Conservation (phyloP, 441 rosid genomes). For the Mallotus repandus region DNA sequence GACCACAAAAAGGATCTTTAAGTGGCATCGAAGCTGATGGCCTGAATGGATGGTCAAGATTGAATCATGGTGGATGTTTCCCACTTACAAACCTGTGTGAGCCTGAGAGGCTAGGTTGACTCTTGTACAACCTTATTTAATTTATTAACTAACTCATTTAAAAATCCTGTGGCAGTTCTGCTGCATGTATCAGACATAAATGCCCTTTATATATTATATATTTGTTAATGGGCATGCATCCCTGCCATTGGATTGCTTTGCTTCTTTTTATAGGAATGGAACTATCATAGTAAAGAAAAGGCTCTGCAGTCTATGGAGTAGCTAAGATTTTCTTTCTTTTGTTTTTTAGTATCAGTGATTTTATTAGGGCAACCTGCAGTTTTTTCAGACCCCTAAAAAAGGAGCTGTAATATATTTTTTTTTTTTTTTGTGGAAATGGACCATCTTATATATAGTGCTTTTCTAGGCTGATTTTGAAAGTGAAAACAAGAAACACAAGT, state of each 20-base stretch:
- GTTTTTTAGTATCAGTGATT: slow-evolving; percentile 17
- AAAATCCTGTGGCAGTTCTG: slow-evolving; percentile 24
- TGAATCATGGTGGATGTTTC: slow-evolving; percentile 21
- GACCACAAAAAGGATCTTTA: slow-evolving; percentile 22
- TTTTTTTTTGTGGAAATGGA: neutral
- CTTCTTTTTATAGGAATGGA: slow-evolving; percentile 26
- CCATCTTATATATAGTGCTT: slow-evolving; percentile 3
- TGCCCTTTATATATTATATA: slow-evolving; percentile 2
- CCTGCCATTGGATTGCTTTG: slow-evolving; percentile 22
- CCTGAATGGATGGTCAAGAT: slow-evolving; percentile 33
- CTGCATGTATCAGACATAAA: slow-evolving; percentile 25
- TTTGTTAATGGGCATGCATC: neutral
- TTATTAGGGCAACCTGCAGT: slow-evolving; percentile 15
- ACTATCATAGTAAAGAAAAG: slow-evolving; percentile 5
- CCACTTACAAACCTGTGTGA: slow-evolving; percentile 29
- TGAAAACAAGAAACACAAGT: neutral
- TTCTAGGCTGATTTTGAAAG: slow-evolving; percentile 16
- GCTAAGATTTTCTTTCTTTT: slow-evolving; percentile 23
- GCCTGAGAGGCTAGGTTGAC: slow-evolving; percentile 22
- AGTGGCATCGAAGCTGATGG: slow-evolving; percentile 15
- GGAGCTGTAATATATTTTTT: slow-evolving; percentile 18
- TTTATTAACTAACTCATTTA: slow-evolving; percentile 31
- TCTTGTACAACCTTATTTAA: slow-evolving; percentile 3
- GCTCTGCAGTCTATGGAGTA: slow-evolving; percentile 32
- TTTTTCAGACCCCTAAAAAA: slow-evolving; percentile 16